Percentiles rank a stretch among this genome's conserved stretches.
Conservation (phyloP, 2,329 filamentous ascomycete species). For the Xylaria polymorpha region DNA sequence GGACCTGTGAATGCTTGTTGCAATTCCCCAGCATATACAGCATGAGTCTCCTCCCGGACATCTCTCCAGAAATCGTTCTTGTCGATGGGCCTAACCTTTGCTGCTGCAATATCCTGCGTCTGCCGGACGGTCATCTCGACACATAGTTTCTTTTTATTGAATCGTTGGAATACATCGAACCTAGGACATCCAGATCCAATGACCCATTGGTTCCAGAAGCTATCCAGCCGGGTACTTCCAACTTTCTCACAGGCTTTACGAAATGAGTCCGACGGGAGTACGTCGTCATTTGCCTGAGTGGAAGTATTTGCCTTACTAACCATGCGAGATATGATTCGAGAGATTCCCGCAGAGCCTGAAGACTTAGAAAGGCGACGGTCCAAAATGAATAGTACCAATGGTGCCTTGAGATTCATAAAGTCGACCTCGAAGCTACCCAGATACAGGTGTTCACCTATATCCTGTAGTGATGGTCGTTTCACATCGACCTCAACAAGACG, state of each 20-base stretch:
- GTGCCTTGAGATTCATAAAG: constrained; percentile 90
- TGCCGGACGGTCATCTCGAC: constrained; percentile 93
- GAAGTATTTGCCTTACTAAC: constrained; percentile 84
- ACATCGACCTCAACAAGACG: constrained; percentile 83
- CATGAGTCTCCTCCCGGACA: constrained; percentile 80
- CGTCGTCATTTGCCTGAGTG: constrained; percentile 70
- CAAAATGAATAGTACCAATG: constrained; percentile 91
- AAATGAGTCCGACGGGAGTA: constrained; percentile 81
- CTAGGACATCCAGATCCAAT: constrained; percentile 87
- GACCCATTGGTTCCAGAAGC: constrained; percentile 95
- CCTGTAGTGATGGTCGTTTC: constrained; percentile 82
- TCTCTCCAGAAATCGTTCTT: constrained; percentile 85
- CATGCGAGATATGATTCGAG: constrained; percentile 85
- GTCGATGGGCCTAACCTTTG: constrained; percentile 66
- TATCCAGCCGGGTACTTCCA: constrained; percentile 85
- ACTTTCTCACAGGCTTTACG: constrained; percentile 87
- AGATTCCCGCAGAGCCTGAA: constrained; percentile 84
- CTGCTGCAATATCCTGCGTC: constrained; percentile 64
- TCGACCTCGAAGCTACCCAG: constrained; percentile 88
- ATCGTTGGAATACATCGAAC: constrained; percentile 86
- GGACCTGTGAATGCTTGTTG: constrained; percentile 91
- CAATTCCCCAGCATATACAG: constrained; percentile 74
- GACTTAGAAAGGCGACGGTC: constrained; percentile 92
- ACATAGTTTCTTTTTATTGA: constrained; percentile 97
- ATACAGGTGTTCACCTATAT: constrained; percentile 80